Conservation (phyloP, 116 monocot genomes). For the Papilionanthe hybrid region DNA sequence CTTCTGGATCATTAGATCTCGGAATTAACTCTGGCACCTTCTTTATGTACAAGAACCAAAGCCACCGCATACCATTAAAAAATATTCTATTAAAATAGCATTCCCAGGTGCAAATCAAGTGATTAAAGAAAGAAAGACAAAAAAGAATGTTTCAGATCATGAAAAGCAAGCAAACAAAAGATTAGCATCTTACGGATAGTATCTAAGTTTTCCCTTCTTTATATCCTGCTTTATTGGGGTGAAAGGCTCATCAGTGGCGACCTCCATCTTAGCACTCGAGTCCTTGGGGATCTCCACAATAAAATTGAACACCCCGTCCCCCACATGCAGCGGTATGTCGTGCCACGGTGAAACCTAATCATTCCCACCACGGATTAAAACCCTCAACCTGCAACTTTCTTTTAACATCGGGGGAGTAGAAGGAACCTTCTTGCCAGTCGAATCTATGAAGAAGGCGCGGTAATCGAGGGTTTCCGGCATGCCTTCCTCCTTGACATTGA, state of each 20-base stretch:
- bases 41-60: no score
- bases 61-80: no score
- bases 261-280: slow-evolving; percentile 91
- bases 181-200: slow-evolving; percentile 69
- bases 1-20: no score
- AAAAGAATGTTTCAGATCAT: no score
- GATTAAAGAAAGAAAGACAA: not conserved
- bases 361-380: not conserved
- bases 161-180: not conserved
- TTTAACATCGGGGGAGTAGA: not conserved
- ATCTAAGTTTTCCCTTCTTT: slow-evolving; percentile 96
- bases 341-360: slow-evolving; percentile 88
- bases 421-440: slow-evolving; percentile 47
- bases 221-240: slow-evolving; percentile 97
- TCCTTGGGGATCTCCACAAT: slow-evolving; percentile 97
- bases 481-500: slow-evolving; percentile 63
- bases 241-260: slow-evolving; percentile 85
- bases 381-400: not conserved
- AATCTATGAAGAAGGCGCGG: slow-evolving; percentile 80
- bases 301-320: slow-evolving; percentile 79
- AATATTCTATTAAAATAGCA: no score
- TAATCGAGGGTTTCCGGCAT: slow-evolving; percentile 77
- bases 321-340: slow-evolving; percentile 69
- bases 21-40: no score
- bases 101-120: not conserved